These are phyloP conservation scores for Mycena olivaceomarginata DNA, from an alignment of 768 basidiomycete species.

Conservation along the genomic window DNA sequence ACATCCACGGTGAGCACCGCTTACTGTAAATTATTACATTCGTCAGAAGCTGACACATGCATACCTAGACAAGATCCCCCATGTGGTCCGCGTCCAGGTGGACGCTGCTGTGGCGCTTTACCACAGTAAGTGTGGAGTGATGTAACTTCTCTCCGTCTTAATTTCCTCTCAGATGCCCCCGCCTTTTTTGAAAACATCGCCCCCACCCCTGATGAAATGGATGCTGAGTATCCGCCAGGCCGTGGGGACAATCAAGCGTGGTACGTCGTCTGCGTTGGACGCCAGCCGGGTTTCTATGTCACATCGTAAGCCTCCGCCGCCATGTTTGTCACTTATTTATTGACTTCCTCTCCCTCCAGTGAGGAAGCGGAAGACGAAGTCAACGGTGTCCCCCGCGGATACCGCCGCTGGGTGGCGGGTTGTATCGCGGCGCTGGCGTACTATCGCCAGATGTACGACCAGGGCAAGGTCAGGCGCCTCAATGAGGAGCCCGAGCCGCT, in stretches of 20 bases:
- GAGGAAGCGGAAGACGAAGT: not conserved
- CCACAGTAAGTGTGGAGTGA: too few relatives aligned
- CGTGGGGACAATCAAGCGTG: not conserved
- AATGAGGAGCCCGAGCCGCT: too few relatives aligned
- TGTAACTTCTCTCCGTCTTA: too few relatives aligned
- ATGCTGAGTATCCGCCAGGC: not conserved
- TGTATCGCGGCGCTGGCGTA: not conserved
- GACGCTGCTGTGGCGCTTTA: not conserved
- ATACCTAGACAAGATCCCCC: not conserved
- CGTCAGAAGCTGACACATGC: too few relatives aligned
- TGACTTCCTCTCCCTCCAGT: too few relatives aligned
- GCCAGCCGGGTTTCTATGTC: conserved; percentile 9
- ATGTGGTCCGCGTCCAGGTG: not conserved
- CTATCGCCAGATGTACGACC: not conserved
- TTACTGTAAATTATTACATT: too few relatives aligned
- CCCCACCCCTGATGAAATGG: not conserved
- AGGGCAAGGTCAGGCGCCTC: not conserved
- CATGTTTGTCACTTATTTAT: too few relatives aligned
- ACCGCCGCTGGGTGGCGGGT: not conserved
- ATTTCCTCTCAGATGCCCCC: not conserved
- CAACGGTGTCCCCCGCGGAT: not conserved
- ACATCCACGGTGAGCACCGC: not conserved
- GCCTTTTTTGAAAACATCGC: not conserved
- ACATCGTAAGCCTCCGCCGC: not conserved
- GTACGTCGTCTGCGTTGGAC: conserved; percentile 22